phyloP scores from a whole-genome alignment of 768 basidiomycete genomes.

The Auricularia sp. region DNA sequence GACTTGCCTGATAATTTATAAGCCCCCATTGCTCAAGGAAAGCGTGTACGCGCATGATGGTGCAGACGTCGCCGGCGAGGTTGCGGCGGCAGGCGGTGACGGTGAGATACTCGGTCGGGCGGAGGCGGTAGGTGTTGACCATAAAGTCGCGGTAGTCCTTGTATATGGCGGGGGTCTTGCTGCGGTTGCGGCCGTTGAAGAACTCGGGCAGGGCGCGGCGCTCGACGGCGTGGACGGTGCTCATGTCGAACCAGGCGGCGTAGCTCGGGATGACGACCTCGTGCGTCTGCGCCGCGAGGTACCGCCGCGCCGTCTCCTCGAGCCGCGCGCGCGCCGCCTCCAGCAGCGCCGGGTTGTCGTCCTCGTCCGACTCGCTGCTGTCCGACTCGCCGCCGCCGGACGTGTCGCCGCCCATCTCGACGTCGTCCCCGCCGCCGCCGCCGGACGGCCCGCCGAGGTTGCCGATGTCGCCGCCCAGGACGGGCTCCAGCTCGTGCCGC shows the following conservation, averaged over 20 bases:
- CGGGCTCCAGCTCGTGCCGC: slow-evolving; percentile 79
- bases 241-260: slow-evolving; percentile 96
- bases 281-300: slow-evolving; percentile 94
- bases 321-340: slow-evolving; percentile 70
- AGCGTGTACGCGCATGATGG: slow-evolving; percentile 97
- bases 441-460: slow-evolving; percentile 40
- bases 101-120: slow-evolving; percentile 92
- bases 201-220: slow-evolving; percentile 91
- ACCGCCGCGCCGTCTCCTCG: slow-evolving; percentile 84
- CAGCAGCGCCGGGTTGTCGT: slow-evolving; percentile 64
- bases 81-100: slow-evolving; percentile 95
- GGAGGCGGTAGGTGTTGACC: slow-evolving; percentile 94
- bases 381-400: slow-evolving; percentile 38
- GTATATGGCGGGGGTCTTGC: slow-evolving; percentile 94
- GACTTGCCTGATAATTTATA: slow-evolving; percentile 87
- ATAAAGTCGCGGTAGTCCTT: slow-evolving; percentile 99
- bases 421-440: neutral
- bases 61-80: slow-evolving; percentile 95
- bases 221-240: slow-evolving; percentile 87
- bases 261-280: slow-evolving; percentile 96
- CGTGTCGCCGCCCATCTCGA: slow-evolving; percentile 28
- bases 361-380: slow-evolving; percentile 72
- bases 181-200: slow-evolving; percentile 90
- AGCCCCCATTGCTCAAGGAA: slow-evolving; percentile 99
- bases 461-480: slow-evolving; percentile 66